Conservation (phyloP, 805 yeast species). For the Priceomyces haplophilus region DNA sequence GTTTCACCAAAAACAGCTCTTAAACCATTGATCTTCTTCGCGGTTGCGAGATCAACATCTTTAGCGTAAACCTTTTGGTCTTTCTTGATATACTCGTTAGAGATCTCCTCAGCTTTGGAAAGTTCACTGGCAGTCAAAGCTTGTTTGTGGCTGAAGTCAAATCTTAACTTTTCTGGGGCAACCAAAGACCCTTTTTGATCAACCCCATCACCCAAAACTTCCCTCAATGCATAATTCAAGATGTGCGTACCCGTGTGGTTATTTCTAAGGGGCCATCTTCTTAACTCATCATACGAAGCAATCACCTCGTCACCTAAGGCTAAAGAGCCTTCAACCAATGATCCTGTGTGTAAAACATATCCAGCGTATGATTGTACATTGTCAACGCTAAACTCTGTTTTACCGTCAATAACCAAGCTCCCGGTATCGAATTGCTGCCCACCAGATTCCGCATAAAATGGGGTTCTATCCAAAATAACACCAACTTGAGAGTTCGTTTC, state of each 20-base stretch:
- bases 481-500: constrained; percentile 57
- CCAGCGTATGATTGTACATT: constrained; percentile 94
- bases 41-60: constrained; percentile 73
- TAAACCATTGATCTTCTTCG: constrained; percentile 74
- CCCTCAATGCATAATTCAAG: constrained; percentile 82
- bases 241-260: constrained; percentile 99
- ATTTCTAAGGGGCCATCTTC: constrained; percentile 95
- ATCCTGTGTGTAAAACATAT: constrained; percentile 93
- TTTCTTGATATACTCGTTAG: constrained; percentile 66
- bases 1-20: constrained; percentile 99
- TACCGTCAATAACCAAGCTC: constrained; percentile 82
- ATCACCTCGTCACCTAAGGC: constrained; percentile 67
- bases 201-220: constrained; percentile 79
- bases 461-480: constrained; percentile 80
- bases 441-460: constrained; percentile 98
- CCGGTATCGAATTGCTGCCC: constrained; percentile 98
- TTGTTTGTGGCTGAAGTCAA: constrained; percentile 93
- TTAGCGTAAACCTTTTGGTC: constrained; percentile 74
- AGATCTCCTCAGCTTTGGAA: constrained; percentile 68
- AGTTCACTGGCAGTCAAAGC: constrained; percentile 73
- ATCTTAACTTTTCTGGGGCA: constrained; percentile 90
- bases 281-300: constrained; percentile 85
- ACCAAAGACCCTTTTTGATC: constrained; percentile 98
- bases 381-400: constrained; percentile 81
- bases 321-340: constrained; percentile 70